Percentiles rank a stretch among this genome's conserved stretches.
phyloP scores from a whole-genome alignment of 164 flowering plant species.

The Vitis cinerea region DNA sequence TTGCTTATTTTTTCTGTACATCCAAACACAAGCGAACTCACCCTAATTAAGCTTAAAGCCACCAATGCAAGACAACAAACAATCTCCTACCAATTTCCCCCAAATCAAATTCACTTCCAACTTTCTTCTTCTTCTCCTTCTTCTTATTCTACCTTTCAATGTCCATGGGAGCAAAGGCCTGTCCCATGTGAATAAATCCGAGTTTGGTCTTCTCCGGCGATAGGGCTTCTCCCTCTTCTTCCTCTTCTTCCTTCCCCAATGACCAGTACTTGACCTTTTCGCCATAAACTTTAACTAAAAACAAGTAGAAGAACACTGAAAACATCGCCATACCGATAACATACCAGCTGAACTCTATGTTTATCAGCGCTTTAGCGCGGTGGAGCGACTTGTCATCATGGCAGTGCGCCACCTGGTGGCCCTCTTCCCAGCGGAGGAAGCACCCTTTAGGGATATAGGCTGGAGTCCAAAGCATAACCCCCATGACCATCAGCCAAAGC shows the following conservation, averaged over 20 bases:
- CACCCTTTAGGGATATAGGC: constrained; percentile 61
- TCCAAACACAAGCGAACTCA: neutral
- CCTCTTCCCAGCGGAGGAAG: constrained; percentile 50
- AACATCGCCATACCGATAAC: constrained; percentile 36
- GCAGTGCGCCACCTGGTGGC: constrained; percentile 64
- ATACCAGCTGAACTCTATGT: constrained; percentile 67
- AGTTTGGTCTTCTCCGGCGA: constrained; percentile 13
- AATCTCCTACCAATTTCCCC: neutral
- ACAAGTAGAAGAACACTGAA: constrained; percentile 39
- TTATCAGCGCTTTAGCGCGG: constrained; percentile 67
- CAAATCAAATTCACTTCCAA: too few species aligned
- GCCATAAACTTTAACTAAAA: constrained; percentile 23
- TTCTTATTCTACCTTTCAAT: constrained; percentile 39
- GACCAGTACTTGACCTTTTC: constrained; percentile 33
- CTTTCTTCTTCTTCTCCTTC: neutral
- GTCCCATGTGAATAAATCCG: constrained; percentile 36
- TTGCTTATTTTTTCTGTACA: neutral
- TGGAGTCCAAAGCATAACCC: constrained; percentile 77
- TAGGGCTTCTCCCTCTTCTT: constrained; percentile 10
- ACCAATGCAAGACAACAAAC: too few species aligned
- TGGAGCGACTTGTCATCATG: constrained; percentile 36
- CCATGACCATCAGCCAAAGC: constrained; percentile 71
- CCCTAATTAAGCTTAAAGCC: too few species aligned
- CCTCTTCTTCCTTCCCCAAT: constrained; percentile 22
- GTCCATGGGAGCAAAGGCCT: constrained; percentile 26